Evolutionary conservation across 352 stramenopile genomes (phyloP).

Genomic region (Globisporangium cederbergense): DNA sequence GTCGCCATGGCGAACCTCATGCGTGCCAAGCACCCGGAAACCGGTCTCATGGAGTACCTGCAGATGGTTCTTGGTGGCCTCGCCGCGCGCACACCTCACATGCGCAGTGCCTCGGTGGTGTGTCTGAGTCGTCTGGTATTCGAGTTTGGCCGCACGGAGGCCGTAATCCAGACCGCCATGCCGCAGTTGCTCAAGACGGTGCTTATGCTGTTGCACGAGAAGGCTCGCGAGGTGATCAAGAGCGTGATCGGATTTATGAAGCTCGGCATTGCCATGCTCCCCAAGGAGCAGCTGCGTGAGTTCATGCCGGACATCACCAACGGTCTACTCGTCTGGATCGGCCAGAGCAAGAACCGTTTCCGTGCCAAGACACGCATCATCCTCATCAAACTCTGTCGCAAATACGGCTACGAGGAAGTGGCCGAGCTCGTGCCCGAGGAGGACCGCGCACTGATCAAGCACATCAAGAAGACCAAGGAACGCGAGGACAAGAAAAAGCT

Average conservation of each 20-base stretch:
- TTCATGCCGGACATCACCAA: conserved; percentile 92
- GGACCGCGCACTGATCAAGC: conserved; percentile 90
- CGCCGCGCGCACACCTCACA: conserved; percentile 92
- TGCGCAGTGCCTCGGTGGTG: conserved; percentile 94
- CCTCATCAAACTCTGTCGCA: conserved; percentile 93
- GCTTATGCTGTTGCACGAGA: conserved; percentile 91
- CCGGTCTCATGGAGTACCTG: conserved; percentile 87
- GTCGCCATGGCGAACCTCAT: conserved; percentile 82
- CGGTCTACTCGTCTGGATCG: conserved; percentile 91
- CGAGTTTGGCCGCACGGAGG: conserved; percentile 86
- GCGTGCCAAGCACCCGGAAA: conserved; percentile 52
- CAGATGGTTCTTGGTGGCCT: conserved; percentile 92
- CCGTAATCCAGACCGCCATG: conserved; percentile 70
- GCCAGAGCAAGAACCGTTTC: conserved; percentile 95
- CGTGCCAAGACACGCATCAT: conserved; percentile 95
- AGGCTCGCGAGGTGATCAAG: conserved; percentile 95
- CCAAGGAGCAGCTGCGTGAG: conserved; percentile 84
- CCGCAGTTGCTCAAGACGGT: conserved; percentile 91
- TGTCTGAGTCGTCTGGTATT: conserved; percentile 94
- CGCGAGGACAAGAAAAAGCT: conserved; percentile 87
- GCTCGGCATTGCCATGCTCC: conserved; percentile 91
- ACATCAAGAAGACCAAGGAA: conserved; percentile 96
- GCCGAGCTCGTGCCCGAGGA: conserved; percentile 86
- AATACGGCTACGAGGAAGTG: conserved; percentile 92
- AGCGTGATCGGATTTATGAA: conserved; percentile 96